phyloP scores from a whole-genome alignment of 768 basidiomycete genomes.

The Ephemerocybe angulata region DNA sequence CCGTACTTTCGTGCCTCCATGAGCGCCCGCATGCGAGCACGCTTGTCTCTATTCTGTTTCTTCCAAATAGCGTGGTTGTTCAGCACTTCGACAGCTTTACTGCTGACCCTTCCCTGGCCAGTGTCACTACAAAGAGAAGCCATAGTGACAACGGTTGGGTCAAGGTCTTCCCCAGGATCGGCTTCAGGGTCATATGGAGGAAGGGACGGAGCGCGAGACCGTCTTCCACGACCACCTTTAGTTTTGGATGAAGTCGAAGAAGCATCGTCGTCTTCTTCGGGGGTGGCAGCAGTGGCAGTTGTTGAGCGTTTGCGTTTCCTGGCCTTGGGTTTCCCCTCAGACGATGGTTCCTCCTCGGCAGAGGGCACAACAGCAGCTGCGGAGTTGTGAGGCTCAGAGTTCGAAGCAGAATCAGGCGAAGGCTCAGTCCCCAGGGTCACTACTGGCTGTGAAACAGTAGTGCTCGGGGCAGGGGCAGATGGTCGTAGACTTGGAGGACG shows the following conservation, averaged over 20 bases:
- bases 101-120: conserved; percentile 75
- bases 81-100: conserved; percentile 69
- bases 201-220: conserved; percentile 44
- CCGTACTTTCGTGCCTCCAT: conserved; percentile 81
- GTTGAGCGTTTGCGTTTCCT: conserved; percentile 16
- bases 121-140: conserved; percentile 73
- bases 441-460: neutral
- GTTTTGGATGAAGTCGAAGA: conserved; percentile 22
- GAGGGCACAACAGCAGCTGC: neutral
- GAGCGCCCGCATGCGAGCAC: conserved; percentile 54
- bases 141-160: conserved; percentile 85
- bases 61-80: conserved; percentile 74
- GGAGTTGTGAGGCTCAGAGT: neutral
- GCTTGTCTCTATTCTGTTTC: conserved; percentile 60
- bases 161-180: conserved; percentile 71
- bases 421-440: neutral
- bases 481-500: neutral
- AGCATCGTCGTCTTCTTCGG: conserved; percentile 12
- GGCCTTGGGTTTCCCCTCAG: conserved; percentile 11
- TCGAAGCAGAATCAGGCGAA: too few species aligned
- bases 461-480: neutral
- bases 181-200: conserved; percentile 57
- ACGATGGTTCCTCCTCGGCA: neutral
- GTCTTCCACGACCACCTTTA: conserved; percentile 34
- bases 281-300: conserved; percentile 12